Base-by-base conservation (phyloP, 23 red algal genomes). In the Pyropia yezoensis region DNA sequence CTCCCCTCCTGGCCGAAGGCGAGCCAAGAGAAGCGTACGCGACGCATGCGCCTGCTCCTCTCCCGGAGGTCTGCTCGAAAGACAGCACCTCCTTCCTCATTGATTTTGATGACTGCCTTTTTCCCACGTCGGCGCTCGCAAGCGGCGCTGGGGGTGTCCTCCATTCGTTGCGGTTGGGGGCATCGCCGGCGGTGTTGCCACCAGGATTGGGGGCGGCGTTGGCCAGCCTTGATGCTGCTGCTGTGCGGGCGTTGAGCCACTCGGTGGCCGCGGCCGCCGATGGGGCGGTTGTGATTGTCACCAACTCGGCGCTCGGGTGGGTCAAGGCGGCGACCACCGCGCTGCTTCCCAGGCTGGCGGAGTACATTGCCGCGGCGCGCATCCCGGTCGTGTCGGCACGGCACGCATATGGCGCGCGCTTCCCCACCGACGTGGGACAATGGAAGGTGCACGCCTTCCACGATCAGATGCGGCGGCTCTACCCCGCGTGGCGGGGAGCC, bases 381-480 rank as follows among this genome's bases (percentile, higher is more conserved):
- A 66, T 66, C 26, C 32, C 32, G 63, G 19, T 66, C 63, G 63
- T 66, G 8, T 23, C 20, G 18, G 63, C 63, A 26, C 32, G 63
- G 63, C 47, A 22, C 47, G 26, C 19, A 17, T 66, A 26, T 51
- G 32, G 18, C 7, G 21, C 18, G 47, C 32, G 3, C 6, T 66
- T 49, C 63, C 63, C 63, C 18, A 26, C 18, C 12, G 19, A 20
- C 18, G 20, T 26, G 3, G 21, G 18, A 18, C 33, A 30, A 22
- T 58, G 55, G 55, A 58, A 58, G 55, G 55, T 58, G 18, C 20
- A 58, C 20, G 55, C 55, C 18, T 58, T 58, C 11, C 24, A 22
- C 20, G 55, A 58, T 8, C 20, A 58, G 55, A 7, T 58, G 55
- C 55, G 13, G 19, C 18, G 24, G 55, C 55, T 22, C 18, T 20